phyloP scores from a whole-genome alignment of 805 yeast genomes.

The Wickerhamiella musiphila region DNA sequence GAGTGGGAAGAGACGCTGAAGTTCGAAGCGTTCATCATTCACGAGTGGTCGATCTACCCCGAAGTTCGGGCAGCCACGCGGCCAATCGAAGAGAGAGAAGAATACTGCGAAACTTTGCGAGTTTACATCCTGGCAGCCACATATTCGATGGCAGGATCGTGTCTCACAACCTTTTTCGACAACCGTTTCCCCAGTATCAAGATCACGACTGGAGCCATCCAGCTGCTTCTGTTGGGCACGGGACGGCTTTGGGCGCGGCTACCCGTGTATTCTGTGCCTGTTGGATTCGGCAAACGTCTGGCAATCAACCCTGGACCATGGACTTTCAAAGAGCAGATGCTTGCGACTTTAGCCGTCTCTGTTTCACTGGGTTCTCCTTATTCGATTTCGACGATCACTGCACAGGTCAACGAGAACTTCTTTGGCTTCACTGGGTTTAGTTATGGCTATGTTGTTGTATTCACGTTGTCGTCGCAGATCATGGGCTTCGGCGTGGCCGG shows the following conservation, averaged over 20 bases:
- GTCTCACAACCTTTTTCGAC: constrained; percentile 38
- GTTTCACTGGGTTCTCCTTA: constrained; percentile 12
- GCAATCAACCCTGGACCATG: constrained; percentile 42
- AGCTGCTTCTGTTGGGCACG: constrained; percentile 41
- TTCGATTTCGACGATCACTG: constrained; percentile 18
- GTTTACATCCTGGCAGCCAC: constrained; percentile 32
- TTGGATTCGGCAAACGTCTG: constrained; percentile 3
- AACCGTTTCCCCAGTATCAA: constrained; percentile 36
- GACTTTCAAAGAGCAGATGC: constrained; percentile 49
- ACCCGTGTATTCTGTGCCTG: constrained; percentile 1
- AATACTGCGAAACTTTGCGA: constrained; percentile 33
- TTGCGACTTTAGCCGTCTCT: constrained; percentile 27
- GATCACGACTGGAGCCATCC: constrained; percentile 34
- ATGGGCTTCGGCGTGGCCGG: constrained; percentile 39
- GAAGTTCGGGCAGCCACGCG: constrained; percentile 41
- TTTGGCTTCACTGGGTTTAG: constrained; percentile 19
- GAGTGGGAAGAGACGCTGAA: constrained; percentile 17
- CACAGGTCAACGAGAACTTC: constrained; percentile 17
- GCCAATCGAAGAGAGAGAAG: constrained; percentile 31
- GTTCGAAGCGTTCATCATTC: constrained; percentile 27
- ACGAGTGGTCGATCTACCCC: constrained; percentile 36
- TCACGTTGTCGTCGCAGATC: constrained; percentile 33
- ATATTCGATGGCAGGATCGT: constrained; percentile 37
- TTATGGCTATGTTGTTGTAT: constrained; percentile 29
- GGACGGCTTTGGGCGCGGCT: constrained; percentile 29